These are phyloP conservation scores for Thermomucor indicae-seudaticae DNA, from an alignment of 371 early-diverging fungal genomes.

Conservation along the genomic window DNA sequence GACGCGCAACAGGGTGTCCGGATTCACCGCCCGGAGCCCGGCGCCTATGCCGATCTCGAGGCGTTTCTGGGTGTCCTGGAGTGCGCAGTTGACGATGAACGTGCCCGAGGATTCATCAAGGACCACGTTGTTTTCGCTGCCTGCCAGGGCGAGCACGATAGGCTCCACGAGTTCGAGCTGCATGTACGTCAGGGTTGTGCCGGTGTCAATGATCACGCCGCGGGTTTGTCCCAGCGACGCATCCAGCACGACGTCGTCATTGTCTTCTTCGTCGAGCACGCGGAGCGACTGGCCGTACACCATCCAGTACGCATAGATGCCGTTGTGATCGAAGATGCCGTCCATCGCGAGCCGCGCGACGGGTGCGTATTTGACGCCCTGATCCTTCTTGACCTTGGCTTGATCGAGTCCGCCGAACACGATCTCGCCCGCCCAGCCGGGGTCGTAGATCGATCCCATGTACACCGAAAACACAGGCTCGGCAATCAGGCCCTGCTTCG, in stretches of 20 bases:
- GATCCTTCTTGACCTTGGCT: conserved; percentile 5
- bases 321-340: too few species aligned
- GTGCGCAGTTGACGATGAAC: conserved; percentile 16
- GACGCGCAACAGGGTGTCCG: not conserved
- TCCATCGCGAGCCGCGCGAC: not conserved
- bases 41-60: conserved; percentile 1
- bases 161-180: conserved; percentile 13
- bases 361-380: conserved; percentile 12
- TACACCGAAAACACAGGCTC: conserved; percentile 37
- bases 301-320: conserved; percentile 21
- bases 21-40: not conserved
- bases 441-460: conserved; percentile 13
- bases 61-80: not conserved
- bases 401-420: conserved; percentile 51
- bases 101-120: conserved; percentile 16
- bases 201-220: conserved; percentile 34
- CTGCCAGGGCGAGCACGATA: conserved; percentile 13
- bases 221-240: conserved; percentile 1
- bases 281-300: conserved; percentile 13
- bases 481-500: conserved; percentile 24
- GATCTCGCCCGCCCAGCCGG: conserved; percentile 38
- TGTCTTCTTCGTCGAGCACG: not conserved
- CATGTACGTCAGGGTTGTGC: conserved; percentile 28
- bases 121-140: not conserved
- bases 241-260: not conserved